Base-by-base conservation (phyloP, 2,329 filamentous ascomycete species). In the Hymenoscyphus occultus region DNA sequence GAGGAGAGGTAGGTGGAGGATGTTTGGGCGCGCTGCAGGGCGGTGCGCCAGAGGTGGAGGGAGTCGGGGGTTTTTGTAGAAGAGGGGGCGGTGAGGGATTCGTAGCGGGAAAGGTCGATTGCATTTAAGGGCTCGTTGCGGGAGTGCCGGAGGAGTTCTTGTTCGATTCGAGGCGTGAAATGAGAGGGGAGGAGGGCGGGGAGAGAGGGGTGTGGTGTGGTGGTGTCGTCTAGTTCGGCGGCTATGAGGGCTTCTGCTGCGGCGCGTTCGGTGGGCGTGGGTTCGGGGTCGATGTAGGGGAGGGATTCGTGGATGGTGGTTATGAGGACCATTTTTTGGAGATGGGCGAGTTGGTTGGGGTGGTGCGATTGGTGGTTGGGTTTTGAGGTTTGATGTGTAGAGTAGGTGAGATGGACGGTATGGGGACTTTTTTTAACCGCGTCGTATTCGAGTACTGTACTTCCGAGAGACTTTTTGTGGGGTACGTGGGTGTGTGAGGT, bases 91-190 rank as follows among this genome's bases (percentile, higher is more conserved):
- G 91, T 85, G 42, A 92, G 86, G 2, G 88, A 86, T 78, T 97
- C 91, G 84, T 98, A 98, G 71, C 93, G 92, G 56, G 84, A 80
- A 19, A 92, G 81, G 77, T 97, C 90, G 72, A 96, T 87, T 62
- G 86, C 86, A 0, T 78, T 76, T 64, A 91, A 79, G 1, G 88
- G 84, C n/a, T 82, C 74, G 64, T 83, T 81, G n/a, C 82, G 74
- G 56, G 85, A 80, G 66, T 93, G 82, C 69, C 92, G 90, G 22
- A 80, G 79, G 68, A 94, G 83, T 74, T 96, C 92, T 71, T 84
- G 76, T 70, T 83, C 74, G 48, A 96, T 81, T n/a, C 89, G 77
- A 4, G 86, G 83, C 5, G 89, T 86, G 79, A 93, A 90, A 60
- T 77, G 79, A 5, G 85, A 79, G 40, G 79, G 73, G 1, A 83